These are phyloP conservation scores for Alternaria arborescens DNA, from an alignment of 2,329 filamentous ascomycete species.

Conservation along the genomic window DNA sequence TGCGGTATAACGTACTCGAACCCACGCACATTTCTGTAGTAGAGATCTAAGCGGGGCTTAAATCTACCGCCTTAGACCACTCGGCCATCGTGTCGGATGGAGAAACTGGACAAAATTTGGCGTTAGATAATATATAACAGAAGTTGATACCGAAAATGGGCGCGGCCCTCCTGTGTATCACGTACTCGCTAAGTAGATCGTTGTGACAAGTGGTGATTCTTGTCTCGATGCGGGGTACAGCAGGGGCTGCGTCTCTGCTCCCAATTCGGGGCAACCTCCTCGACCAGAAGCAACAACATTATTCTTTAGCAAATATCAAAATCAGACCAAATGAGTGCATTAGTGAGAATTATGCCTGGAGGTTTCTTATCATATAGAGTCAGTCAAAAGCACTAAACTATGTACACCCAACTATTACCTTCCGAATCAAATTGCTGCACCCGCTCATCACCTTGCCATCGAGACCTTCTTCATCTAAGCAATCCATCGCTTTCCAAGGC, in stretches of 20 bases:
- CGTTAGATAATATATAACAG: fast-evolving
- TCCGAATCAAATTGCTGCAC: neutral
- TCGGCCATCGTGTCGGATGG: constrained; percentile 40
- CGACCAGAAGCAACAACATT: neutral
- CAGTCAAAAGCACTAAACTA: neutral
- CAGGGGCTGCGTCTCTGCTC: neutral
- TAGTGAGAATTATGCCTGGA: neutral
- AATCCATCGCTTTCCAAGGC: constrained; percentile 5
- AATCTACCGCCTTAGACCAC: constrained; percentile 48
- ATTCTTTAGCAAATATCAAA: neutral
- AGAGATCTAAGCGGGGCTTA: constrained; percentile 37
- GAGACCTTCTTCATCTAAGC: neutral
- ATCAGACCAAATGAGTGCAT: constrained; percentile 1
- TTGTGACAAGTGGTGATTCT: neutral
- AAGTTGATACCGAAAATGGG: no score
- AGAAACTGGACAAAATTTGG: constrained; percentile 11
- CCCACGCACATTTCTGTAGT: constrained; percentile 46
- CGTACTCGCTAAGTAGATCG: neutral
- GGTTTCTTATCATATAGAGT: neutral
- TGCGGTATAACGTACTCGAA: constrained; percentile 23
- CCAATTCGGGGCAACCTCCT: neutral
- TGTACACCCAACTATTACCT: neutral
- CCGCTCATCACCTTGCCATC: neutral
- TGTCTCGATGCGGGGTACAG: neutral
- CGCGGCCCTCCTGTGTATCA: no score